These are phyloP conservation scores for Nannochloropsis granulata DNA, from an alignment of 108 stramenopile species.

Conservation along the genomic window DNA sequence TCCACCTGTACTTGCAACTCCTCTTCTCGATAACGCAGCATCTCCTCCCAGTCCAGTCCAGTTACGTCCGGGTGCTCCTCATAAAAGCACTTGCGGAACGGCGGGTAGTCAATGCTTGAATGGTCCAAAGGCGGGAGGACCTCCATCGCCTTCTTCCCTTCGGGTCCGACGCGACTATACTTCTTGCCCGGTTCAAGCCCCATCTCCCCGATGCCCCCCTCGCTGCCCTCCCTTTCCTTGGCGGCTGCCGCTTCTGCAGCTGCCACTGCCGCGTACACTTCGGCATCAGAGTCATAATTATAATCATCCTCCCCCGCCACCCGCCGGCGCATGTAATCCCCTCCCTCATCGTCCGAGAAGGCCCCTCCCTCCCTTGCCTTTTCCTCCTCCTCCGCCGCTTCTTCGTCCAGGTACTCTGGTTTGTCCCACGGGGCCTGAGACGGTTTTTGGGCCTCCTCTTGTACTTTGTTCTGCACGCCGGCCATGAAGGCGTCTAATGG, in stretches of 20 bases:
- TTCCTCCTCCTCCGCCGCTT: conserved; percentile 8
- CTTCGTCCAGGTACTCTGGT: conserved; percentile 7
- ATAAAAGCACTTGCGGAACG: conserved; percentile 12
- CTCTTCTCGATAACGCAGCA: conserved; percentile 9
- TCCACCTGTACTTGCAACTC: conserved; percentile 5
- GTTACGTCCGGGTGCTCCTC: conserved; percentile 2
- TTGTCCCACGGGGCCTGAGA: neutral
- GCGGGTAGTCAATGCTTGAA: conserved; percentile 6
- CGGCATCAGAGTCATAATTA: neutral
- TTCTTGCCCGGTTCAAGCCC: neutral
- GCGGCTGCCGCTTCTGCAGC: neutral
- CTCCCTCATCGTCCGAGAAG: neutral
- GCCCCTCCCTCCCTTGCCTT: conserved; percentile 5
- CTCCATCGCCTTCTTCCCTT: conserved; percentile 1
- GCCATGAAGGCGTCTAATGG: conserved; percentile 42
- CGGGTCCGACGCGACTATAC: neutral
- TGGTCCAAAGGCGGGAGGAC: conserved; percentile 15
- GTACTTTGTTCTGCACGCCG: neutral
- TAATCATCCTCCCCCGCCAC: neutral
- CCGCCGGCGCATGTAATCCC: neutral
- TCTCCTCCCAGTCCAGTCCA: neutral
- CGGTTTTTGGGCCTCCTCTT: neutral
- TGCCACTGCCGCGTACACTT: neutral
- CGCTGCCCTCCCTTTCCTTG: neutral
- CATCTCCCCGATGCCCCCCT: neutral